phyloP scores from a whole-genome alignment of 2,329 filamentous ascomycete genomes.

The Aureobasidium sp. region DNA sequence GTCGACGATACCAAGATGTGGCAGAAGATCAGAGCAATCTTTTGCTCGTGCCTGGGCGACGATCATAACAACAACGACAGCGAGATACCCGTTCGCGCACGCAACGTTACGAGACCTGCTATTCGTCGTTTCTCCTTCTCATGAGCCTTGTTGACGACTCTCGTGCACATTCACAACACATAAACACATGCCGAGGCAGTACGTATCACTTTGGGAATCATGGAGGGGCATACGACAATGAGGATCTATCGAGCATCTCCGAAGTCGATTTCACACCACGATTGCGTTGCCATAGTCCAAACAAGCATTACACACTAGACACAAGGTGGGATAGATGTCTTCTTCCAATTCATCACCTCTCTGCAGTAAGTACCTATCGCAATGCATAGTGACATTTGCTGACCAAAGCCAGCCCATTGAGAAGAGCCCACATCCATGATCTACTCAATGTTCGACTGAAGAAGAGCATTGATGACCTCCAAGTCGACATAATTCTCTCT shows the following conservation, averaged over 20 bases:
- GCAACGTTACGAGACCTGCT: not conserved
- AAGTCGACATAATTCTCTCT: slow-evolving; percentile 23
- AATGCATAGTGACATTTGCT: not conserved
- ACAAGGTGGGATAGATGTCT: not conserved
- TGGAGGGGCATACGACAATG: too few relatives aligned
- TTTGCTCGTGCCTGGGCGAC: not conserved
- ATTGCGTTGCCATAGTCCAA: too few relatives aligned
- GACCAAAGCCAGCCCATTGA: not conserved
- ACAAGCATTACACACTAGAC: not conserved
- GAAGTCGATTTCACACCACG: too few relatives aligned
- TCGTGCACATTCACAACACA: not conserved
- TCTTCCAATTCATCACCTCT: not conserved
- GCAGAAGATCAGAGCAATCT: not conserved
- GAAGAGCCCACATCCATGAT: not conserved
- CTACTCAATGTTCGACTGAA: not conserved
- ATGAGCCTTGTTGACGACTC: not conserved
- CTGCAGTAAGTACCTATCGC: not conserved
- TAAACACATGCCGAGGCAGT: not conserved
- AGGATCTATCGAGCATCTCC: too few relatives aligned
- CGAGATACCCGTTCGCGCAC: not conserved
- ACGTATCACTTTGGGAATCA: not conserved
- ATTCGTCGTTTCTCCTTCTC: slow-evolving; percentile 1
- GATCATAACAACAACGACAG: too few relatives aligned
- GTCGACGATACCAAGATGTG: not conserved
- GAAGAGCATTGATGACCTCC: slow-evolving; percentile 17